A percentile compares a stretch with the other conserved stretches of the same genome.
phyloP scores from a whole-genome alignment of 169 alveolate species.

The Eimeria sp. region DNA sequence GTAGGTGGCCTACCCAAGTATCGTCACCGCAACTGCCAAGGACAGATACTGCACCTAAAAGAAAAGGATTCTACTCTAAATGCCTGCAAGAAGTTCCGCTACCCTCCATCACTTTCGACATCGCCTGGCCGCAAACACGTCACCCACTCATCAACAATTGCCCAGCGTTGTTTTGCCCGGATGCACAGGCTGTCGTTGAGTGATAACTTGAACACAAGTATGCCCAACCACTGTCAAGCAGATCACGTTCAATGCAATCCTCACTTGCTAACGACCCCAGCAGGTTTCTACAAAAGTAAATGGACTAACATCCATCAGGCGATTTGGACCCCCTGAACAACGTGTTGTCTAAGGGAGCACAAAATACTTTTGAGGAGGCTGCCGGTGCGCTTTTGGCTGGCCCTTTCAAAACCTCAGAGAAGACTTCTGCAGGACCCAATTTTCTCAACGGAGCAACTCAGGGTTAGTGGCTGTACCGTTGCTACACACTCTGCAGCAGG shows the following conservation, averaged over 20 bases:
- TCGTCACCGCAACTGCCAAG: no score
- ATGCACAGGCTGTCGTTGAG: neutral
- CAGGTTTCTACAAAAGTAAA: neutral
- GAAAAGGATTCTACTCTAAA: neutral
- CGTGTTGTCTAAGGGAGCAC: no score
- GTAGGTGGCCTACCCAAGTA: neutral
- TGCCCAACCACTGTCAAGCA: neutral
- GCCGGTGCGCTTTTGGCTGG: neutral
- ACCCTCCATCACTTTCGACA: neutral
- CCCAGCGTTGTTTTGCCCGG: neutral
- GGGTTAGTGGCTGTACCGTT: conserved; percentile 26
- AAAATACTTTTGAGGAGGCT: neutral
- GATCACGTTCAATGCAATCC: neutral
- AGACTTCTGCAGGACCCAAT: neutral
- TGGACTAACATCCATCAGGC: neutral
- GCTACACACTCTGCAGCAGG: neutral
- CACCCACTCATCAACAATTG: neutral
- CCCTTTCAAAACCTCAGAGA: neutral
- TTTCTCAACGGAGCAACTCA: neutral
- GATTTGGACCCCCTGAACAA: neutral
- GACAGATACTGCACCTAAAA: no score
- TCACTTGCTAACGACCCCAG: neutral
- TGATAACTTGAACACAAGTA: neutral
- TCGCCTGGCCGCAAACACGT: no score
- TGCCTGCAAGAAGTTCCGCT: neutral